A percentile compares a stretch with the other conserved stretches of the same genome.
These are phyloP conservation scores for Sporothrix curviconia DNA, from an alignment of 2,329 filamentous ascomycete species.

Conservation along the genomic window DNA sequence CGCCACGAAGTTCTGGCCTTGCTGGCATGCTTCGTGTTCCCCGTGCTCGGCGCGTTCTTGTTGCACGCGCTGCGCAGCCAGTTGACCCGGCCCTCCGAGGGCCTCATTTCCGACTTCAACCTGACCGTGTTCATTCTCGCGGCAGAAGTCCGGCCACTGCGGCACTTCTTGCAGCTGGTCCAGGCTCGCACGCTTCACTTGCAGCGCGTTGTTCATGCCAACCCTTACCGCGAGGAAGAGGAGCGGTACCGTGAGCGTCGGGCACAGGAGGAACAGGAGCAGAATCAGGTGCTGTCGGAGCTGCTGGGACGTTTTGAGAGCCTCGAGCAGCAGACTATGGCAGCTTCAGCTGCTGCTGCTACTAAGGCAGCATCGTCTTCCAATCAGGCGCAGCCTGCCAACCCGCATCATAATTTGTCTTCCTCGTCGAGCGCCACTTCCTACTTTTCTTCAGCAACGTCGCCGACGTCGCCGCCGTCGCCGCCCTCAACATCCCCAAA, in stretches of 20 bases:
- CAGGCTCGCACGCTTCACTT: constrained; percentile 73
- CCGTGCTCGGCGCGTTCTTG: constrained; percentile 72
- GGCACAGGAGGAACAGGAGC: constrained; percentile 26
- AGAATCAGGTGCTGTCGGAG: constrained; percentile 40
- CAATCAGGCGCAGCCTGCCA: neutral
- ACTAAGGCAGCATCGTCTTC: neutral
- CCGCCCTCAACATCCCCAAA: no score
- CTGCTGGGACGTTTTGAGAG: constrained; percentile 61
- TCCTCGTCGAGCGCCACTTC: neutral
- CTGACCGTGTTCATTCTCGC: constrained; percentile 83
- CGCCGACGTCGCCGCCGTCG: neutral
- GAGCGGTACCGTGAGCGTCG: constrained; percentile 16
- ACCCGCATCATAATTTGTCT: neutral
- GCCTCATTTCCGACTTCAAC: constrained; percentile 87
- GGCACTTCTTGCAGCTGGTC: constrained; percentile 75
- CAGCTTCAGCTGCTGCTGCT: neutral
- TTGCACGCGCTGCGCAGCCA: constrained; percentile 75
- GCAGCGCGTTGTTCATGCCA: constrained; percentile 61
- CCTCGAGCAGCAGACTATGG: constrained; percentile 51
- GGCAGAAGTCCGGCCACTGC: constrained; percentile 75
- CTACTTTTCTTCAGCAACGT: neutral
- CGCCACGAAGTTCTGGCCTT: constrained; percentile 70
- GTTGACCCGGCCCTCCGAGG: constrained; percentile 75
- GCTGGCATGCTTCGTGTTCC: constrained; percentile 70
- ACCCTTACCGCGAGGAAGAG: constrained; percentile 33